Percentiles rank a stretch among this genome's conserved stretches.
phyloP scores from a whole-genome alignment of 2,329 filamentous ascomycete genomes.

The Verticillium zaregamsianum region DNA sequence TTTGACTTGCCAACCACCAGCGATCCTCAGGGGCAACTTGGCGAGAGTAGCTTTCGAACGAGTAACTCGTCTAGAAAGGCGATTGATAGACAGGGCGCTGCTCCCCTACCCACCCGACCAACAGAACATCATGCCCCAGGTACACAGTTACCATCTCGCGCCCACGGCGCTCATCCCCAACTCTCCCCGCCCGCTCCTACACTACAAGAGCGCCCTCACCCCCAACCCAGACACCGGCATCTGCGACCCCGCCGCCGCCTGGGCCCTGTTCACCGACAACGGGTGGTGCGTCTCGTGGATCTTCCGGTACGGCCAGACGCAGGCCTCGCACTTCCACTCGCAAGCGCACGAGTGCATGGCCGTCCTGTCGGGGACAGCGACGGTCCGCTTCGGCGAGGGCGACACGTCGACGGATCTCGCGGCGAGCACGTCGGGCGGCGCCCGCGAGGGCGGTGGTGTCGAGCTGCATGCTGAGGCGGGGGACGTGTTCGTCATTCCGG shows the following conservation, averaged over 20 bases:
- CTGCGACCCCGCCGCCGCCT: conserved; percentile 24
- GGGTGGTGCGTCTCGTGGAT: conserved; percentile 53
- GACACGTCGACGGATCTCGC: conserved; percentile 37
- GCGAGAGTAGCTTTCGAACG: too few relatives aligned
- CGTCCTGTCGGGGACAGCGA: conserved; percentile 47
- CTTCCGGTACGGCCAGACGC: conserved; percentile 50
- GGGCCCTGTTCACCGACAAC: conserved; percentile 42
- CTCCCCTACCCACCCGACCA: too few relatives aligned
- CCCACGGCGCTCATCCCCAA: conserved; percentile 44
- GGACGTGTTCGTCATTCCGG: conserved; percentile 56
- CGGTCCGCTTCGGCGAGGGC: conserved; percentile 50
- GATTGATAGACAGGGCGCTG: too few relatives aligned
- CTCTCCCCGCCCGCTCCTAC: conserved; percentile 46
- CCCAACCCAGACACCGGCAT: conserved; percentile 9
- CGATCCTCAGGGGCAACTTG: too few relatives aligned
- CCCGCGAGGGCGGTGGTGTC: conserved; percentile 42
- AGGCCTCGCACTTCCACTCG: conserved; percentile 54
- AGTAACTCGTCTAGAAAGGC: too few relatives aligned
- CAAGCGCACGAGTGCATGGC: conserved; percentile 53
- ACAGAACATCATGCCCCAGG: conserved; percentile 19
- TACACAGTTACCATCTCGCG: conserved; percentile 33
- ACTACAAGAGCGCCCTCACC: conserved; percentile 41
- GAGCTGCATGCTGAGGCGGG: conserved; percentile 43
- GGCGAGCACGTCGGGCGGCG: conserved; percentile 31
- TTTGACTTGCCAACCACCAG: too few relatives aligned